phyloP scores from a whole-genome alignment of 2,329 filamentous ascomycete species.

The Hansfordia pulvinata region DNA sequence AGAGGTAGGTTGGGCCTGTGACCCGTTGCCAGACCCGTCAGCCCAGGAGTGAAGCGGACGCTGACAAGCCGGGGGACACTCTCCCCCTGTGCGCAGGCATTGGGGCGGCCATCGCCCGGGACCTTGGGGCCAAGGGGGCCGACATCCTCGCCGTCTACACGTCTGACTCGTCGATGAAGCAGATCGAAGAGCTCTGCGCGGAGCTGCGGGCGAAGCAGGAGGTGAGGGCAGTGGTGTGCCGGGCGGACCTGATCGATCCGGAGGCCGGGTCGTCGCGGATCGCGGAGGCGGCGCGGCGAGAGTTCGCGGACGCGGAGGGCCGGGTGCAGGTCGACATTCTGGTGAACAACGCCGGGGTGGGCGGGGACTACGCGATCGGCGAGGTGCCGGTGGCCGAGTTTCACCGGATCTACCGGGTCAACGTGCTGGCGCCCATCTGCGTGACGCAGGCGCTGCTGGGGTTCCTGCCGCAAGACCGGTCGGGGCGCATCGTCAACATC shows the following conservation, averaged over 20 bases:
- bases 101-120: slow-evolving; percentile 40
- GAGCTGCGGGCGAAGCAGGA: slow-evolving; percentile 30
- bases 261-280: slow-evolving; percentile 31
- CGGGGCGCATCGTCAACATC: slow-evolving; percentile 43
- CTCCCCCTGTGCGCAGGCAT: no score
- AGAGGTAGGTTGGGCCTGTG: slow-evolving; percentile 20
- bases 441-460: slow-evolving; percentile 39
- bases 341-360: slow-evolving; percentile 43
- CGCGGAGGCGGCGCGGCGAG: no score
- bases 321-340: slow-evolving; percentile 40
- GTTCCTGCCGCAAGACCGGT: slow-evolving; percentile 40
- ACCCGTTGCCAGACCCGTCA: no score
- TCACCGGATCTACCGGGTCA: slow-evolving; percentile 38
- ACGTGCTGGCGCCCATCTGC: slow-evolving; percentile 40
- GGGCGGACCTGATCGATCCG: slow-evolving; percentile 47
- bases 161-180: slow-evolving; percentile 35
- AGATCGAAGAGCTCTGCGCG: slow-evolving; percentile 31
- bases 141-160: slow-evolving; percentile 46
- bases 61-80: no score
- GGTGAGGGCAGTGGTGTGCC: slow-evolving; percentile 37
- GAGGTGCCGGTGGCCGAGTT: slow-evolving; percentile 35
- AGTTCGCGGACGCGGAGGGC: no score
- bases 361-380: slow-evolving; percentile 29
- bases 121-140: slow-evolving; percentile 45
- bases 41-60: no score